These are phyloP conservation scores for Metschnikowia reukaufii DNA, from an alignment of 805 yeast genomes.

Conservation along the genomic window DNA sequence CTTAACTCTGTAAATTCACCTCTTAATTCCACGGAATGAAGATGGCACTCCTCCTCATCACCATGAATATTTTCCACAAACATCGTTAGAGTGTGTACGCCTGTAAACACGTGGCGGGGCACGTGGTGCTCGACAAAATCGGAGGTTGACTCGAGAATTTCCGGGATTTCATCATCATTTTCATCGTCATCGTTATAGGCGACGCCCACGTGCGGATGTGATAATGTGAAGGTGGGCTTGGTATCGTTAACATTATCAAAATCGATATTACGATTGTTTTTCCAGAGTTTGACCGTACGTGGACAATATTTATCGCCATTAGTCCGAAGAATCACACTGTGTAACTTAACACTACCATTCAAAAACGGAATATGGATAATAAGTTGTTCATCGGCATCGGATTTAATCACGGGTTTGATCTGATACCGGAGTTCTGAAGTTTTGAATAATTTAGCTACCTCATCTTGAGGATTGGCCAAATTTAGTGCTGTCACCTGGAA, in stretches of 20 bases:
- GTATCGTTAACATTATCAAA: slow-evolving; percentile 58
- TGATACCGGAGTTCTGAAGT: slow-evolving; percentile 48
- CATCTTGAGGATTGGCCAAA: slow-evolving; percentile 50
- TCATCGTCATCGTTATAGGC: slow-evolving; percentile 33
- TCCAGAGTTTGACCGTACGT: slow-evolving; percentile 63
- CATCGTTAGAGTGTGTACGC: slow-evolving; percentile 63
- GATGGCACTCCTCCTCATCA: slow-evolving; percentile 49
- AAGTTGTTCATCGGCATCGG: slow-evolving; percentile 82
- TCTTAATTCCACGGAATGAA: slow-evolving; percentile 75
- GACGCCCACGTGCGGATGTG: slow-evolving; percentile 66
- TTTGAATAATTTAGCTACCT: slow-evolving; percentile 54
- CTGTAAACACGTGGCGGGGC: slow-evolving; percentile 73
- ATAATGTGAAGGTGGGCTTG: slow-evolving; percentile 51
- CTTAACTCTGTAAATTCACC: slow-evolving; percentile 63
- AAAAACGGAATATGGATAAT: slow-evolving; percentile 74
- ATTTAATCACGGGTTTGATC: slow-evolving; percentile 48
- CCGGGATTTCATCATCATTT: slow-evolving; percentile 38
- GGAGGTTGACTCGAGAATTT: slow-evolving; percentile 30
- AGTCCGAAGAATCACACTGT: slow-evolving; percentile 69
- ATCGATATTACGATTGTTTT: slow-evolving; percentile 69
- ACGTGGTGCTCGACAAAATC: slow-evolving; percentile 79
- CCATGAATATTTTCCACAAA: slow-evolving; percentile 59
- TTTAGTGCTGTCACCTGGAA: slow-evolving; percentile 65
- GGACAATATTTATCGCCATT: slow-evolving; percentile 68
- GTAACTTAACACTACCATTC: slow-evolving; percentile 69